A percentile compares a stretch with the other conserved stretches of the same genome.
phyloP scores from a whole-genome alignment of 257 asterid species.

The Penstemon newberryi region DNA sequence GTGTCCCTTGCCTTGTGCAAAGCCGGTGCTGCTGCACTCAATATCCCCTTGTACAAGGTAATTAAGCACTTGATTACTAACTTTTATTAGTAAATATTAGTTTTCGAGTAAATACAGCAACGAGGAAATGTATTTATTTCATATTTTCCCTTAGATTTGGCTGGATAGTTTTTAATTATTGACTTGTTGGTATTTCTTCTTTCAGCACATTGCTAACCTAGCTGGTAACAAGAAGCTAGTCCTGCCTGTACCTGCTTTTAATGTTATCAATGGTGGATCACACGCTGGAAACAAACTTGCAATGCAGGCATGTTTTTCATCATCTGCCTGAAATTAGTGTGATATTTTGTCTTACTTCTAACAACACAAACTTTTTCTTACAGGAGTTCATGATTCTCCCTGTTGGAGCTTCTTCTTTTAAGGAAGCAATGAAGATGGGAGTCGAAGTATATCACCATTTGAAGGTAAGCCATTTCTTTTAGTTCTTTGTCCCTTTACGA shows the following conservation, averaged over 20 bases:
- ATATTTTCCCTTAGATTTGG: background rate
- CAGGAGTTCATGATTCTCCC: slow-evolving; percentile 99
- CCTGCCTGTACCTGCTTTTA: slow-evolving; percentile 97
- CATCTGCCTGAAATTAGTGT: background rate
- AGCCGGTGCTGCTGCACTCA: slow-evolving; percentile 83
- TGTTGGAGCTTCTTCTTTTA: slow-evolving; percentile 86
- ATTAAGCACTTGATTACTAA: background rate
- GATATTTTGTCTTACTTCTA: background rate
- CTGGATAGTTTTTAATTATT: background rate
- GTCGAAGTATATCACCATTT: slow-evolving; percentile 93
- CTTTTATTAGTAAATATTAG: too few species aligned
- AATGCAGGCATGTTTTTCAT: slow-evolving; percentile 71
- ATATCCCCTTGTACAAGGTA: slow-evolving; percentile 89
- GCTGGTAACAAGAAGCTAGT: slow-evolving; percentile 95
- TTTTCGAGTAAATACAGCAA: too few species aligned
- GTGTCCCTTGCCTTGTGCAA: slow-evolving; percentile 97
- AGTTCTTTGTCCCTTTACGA: background rate
- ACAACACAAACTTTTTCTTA: slow-evolving; percentile 19
- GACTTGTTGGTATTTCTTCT: background rate
- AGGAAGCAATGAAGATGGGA: slow-evolving; percentile 99
- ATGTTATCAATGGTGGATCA: slow-evolving; percentile 98
- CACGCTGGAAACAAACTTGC: slow-evolving; percentile 99
- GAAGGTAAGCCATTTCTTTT: slow-evolving; percentile 54
- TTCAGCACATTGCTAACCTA: slow-evolving; percentile 94
- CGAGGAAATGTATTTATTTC: background rate